Base-by-base conservation (phyloP, 164 flowering plant genomes). In the Litsea cubeba region DNA sequence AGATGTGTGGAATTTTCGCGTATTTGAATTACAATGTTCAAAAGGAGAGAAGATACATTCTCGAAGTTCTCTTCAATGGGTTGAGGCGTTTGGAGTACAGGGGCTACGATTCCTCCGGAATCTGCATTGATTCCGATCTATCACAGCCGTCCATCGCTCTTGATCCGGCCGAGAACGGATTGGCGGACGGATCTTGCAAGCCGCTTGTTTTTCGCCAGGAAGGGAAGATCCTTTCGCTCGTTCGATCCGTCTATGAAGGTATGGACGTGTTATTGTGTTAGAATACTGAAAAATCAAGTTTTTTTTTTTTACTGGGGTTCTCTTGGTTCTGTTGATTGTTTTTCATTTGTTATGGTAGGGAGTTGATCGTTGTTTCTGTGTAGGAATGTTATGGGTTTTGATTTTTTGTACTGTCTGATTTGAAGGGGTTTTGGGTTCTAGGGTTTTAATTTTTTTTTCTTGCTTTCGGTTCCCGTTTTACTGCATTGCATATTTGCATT, bases 1-100 rank as follows among this genome's bases (percentile, higher is more conserved):
- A 18, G 83, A 93, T 95, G 99, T 95, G 99, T 80, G 99, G 98
- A 78, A 95, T 95, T 49, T 95, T 95, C 62, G 99, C 95, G 30
- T 95, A 95, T 72, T 74, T 93, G 88, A 95, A 95, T 80, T 91
- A 80, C 87, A 79, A 87, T n/a, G 89, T 92, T 12, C 74, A 65
- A 75, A 87, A 87, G 66, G 94, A 93, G 78, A 78, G 99, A 68
- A 81, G 95, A 0, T 89, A 88, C 83, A 90, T 93, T 62, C 83
- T 95, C 17, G 90, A 93, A 71, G 88, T 95, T 24, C 86, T 95
- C 60, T 93, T 95, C 84, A 90, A 95, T 76, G 99, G 99, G 50
- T 81, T 95, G 65, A 76, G 97, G 40, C 93, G 98, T 20, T 82
- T 95, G 80, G 99, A 95, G 82, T 93, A 95, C 82, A 79, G 99